Percentiles rank a stretch among this genome's conserved stretches.
Evolutionary conservation across 2,329 filamentous ascomycete species (phyloP).

Genomic region (Trichoderma guizhouense): DNA sequence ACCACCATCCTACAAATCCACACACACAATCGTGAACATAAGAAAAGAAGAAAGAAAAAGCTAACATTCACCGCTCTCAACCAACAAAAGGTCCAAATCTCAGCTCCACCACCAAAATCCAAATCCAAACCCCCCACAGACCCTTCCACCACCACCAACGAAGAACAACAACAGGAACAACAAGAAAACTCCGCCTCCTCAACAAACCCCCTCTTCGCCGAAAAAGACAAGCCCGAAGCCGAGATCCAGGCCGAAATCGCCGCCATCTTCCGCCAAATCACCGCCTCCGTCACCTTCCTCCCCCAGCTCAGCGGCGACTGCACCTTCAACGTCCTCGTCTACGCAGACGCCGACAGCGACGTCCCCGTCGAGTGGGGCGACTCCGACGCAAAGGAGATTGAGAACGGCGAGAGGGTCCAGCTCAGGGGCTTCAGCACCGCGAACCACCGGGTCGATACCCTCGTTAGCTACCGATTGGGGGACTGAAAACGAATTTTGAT

Average conservation of each 20-base stretch:
- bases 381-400: conserved; percentile 95
- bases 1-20: not conserved
- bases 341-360: conserved; percentile 93
- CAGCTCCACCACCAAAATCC: conserved; percentile 31
- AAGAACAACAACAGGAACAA: conserved; percentile 21
- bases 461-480: conserved; percentile 83
- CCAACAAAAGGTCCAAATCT: conserved; percentile 26
- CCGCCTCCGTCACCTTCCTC: conserved; percentile 92
- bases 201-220: conserved; percentile 24
- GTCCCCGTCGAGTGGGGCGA: conserved; percentile 98
- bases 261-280: conserved; percentile 96
- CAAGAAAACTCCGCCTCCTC: conserved; percentile 64
- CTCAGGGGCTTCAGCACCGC: conserved; percentile 93
- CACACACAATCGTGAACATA: not conserved
- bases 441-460: conserved; percentile 88
- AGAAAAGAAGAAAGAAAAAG: not conserved
- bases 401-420: conserved; percentile 91
- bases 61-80: not conserved
- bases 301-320: conserved; percentile 87
- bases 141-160: not conserved
- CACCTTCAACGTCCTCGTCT: conserved; percentile 98
- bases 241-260: conserved; percentile 97
- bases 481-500: conserved; percentile 23
- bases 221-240: conserved; percentile 78
- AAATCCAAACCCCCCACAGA: conserved; percentile 35